Evolutionary conservation across 1,284 basidiomycete genomes (phyloP).

Genomic region (Butyriboletus appendiculatus): DNA sequence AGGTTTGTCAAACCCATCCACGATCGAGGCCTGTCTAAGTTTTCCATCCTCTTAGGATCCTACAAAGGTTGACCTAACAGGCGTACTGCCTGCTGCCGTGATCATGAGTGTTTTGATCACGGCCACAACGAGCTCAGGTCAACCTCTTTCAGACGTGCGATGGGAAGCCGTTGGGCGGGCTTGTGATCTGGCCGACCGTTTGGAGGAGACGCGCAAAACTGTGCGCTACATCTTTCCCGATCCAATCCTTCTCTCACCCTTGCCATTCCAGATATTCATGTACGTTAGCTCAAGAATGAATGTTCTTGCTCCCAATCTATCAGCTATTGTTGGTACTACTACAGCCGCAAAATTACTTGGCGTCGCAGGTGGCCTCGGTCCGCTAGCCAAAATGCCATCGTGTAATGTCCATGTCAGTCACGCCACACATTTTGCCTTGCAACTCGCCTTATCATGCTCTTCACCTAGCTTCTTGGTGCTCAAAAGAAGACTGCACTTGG

Average conservation of each 20-base stretch:
- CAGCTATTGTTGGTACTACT: slow-evolving; percentile 95
- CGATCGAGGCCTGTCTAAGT: neutral
- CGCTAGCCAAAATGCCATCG: slow-evolving; percentile 91
- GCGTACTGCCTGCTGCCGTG: slow-evolving; percentile 86
- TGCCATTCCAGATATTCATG: slow-evolving; percentile 76
- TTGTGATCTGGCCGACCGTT: slow-evolving; percentile 82
- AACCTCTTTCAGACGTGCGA: slow-evolving; percentile 65
- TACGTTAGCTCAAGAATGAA: slow-evolving; percentile 99
- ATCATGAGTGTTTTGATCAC: slow-evolving; percentile 97
- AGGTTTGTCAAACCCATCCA: slow-evolving; percentile 44
- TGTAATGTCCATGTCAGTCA: slow-evolving; percentile 90
- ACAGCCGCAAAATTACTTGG: slow-evolving; percentile 98
- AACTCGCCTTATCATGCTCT: slow-evolving; percentile 1
- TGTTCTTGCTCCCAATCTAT: slow-evolving; percentile 96
- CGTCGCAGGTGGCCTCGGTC: slow-evolving; percentile 91
- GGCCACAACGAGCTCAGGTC: slow-evolving; percentile 88
- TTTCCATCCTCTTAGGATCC: slow-evolving; percentile 55
- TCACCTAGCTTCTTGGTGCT: slow-evolving; percentile 82
- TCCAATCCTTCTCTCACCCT: slow-evolving; percentile 6
- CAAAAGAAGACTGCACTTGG: slow-evolving; percentile 89
- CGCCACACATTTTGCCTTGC: neutral
- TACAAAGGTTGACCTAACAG: slow-evolving; percentile 79
- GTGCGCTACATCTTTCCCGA: slow-evolving; percentile 40
- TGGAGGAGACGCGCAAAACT: slow-evolving; percentile 88
- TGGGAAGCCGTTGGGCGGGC: slow-evolving; percentile 87